phyloP scores from a whole-genome alignment of 108 stramenopile species.

The Skeletonema grethae region DNA sequence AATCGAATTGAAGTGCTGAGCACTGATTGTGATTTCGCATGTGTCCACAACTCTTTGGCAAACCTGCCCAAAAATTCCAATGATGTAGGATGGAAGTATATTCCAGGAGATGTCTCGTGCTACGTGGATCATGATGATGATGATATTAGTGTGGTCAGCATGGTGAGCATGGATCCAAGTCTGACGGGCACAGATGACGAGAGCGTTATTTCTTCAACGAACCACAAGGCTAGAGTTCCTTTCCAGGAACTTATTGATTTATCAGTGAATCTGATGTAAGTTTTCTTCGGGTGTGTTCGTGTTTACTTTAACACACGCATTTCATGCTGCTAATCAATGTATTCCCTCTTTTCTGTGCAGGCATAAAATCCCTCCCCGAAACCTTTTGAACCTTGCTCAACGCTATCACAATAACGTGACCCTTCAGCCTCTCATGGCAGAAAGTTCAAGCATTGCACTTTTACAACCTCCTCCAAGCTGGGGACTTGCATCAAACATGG shows the following conservation, averaged over 20 bases:
- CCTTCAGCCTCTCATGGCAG: constrained; percentile 41
- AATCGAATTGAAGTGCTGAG: constrained; percentile 80
- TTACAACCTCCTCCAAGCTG: constrained; percentile 64
- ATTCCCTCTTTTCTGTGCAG: constrained; percentile 14
- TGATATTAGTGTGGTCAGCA: constrained; percentile 18
- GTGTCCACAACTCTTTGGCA: constrained; percentile 78
- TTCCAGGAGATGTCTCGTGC: constrained; percentile 42
- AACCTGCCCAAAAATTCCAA: constrained; percentile 78
- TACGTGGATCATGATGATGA: constrained; percentile 65
- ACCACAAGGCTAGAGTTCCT: constrained; percentile 54
- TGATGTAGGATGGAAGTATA: constrained; percentile 73
- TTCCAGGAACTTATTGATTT: constrained; percentile 84
- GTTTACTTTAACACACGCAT: background rate
- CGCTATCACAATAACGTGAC: constrained; percentile 54
- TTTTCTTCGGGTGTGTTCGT: background rate
- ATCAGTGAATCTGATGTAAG: constrained; percentile 73
- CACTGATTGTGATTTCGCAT: constrained; percentile 88
- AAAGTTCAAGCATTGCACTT: constrained; percentile 54
- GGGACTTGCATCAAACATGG: constrained; percentile 49
- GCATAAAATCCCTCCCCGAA: constrained; percentile 76
- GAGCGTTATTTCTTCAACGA: constrained; percentile 14
- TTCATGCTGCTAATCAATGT: background rate
- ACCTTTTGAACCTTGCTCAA: constrained; percentile 59
- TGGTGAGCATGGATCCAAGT: constrained; percentile 30
- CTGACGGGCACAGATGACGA: constrained; percentile 37